Conservation (phyloP, 345 rosid genomes). For the Eutrema japonicum region DNA sequence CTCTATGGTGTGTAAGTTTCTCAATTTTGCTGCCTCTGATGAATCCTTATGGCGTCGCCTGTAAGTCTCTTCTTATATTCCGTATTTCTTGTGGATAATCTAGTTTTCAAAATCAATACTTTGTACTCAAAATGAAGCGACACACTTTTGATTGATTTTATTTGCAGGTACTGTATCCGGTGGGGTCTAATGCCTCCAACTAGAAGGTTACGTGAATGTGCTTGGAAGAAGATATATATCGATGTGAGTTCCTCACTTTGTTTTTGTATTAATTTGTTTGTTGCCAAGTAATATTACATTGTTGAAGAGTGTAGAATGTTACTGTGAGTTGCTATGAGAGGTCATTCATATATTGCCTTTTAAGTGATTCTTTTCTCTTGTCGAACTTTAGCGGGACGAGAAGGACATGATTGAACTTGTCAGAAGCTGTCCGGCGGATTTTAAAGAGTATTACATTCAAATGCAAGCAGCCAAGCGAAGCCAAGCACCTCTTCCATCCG, state of each 20-base stretch:
- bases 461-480: conserved; percentile 96
- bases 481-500: conserved; percentile 88
- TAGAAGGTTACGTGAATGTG: conserved; percentile 63
- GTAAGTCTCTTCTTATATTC: conserved; percentile 53
- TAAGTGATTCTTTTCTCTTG: conserved; percentile 21
- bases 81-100: background rate
- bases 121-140: background rate
- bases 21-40: conserved; percentile 77
- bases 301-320: background rate
- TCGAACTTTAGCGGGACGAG: conserved; percentile 72
- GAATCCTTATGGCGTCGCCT: conserved; percentile 96
- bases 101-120: conserved; percentile 2
- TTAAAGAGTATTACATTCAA: conserved; percentile 86
- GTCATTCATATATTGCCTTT: conserved; percentile 4
- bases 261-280: background rate
- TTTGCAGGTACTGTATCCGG: conserved; percentile 73
- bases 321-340: conserved; percentile 13
- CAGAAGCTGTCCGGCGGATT: conserved; percentile 74
- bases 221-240: conserved; percentile 94
- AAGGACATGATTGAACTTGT: conserved; percentile 84
- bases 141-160: background rate
- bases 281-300: background rate
- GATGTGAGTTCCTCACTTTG: conserved; percentile 57
- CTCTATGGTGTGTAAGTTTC: conserved; percentile 75
- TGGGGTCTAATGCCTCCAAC: conserved; percentile 77